Percentiles rank a stretch among this genome's conserved stretches.
Evolutionary conservation across 306 rosid genomes (phyloP).

Genomic region (Begonia masoniana): DNA sequence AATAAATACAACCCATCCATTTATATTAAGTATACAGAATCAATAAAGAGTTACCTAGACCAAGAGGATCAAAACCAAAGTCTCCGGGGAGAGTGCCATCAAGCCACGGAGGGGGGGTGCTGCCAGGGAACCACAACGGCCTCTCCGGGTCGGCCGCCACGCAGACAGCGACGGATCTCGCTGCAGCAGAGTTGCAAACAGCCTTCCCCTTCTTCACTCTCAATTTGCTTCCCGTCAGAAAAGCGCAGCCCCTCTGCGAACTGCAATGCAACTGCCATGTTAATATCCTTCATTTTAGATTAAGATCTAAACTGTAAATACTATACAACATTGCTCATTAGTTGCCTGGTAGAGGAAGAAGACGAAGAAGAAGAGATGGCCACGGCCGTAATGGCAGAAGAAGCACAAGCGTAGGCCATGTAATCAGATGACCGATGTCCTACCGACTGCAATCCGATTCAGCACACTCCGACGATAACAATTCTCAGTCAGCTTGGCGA

Average conservation of each 20-base stretch:
- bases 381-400: slow-evolving; percentile 40
- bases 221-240: slow-evolving; percentile 40
- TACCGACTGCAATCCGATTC: neutral
- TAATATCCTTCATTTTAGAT: neutral
- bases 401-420: slow-evolving; percentile 52
- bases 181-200: slow-evolving; percentile 5
- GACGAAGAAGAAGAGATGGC: neutral
- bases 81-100: slow-evolving; percentile 78
- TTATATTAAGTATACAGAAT: neutral
- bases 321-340: neutral
- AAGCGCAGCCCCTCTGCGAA: slow-evolving; percentile 35
- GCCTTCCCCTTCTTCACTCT: slow-evolving; percentile 23
- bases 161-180: slow-evolving; percentile 20
- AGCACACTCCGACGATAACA: neutral
- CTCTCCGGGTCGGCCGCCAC: slow-evolving; percentile 47
- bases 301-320: neutral
- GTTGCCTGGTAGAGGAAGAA: slow-evolving; percentile 44
- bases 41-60: slow-evolving; percentile 30
- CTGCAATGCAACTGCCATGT: slow-evolving; percentile 18
- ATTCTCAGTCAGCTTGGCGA: too few species aligned
- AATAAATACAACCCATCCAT: neutral
- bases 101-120: slow-evolving; percentile 65
- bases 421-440: neutral
- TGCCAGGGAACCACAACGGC: slow-evolving; percentile 73
- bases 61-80: slow-evolving; percentile 76